A percentile compares a stretch with the other conserved stretches of the same genome.
These are phyloP conservation scores for Trichoderma sp. DNA, from an alignment of 2,329 filamentous ascomycete species.

Conservation along the genomic window DNA sequence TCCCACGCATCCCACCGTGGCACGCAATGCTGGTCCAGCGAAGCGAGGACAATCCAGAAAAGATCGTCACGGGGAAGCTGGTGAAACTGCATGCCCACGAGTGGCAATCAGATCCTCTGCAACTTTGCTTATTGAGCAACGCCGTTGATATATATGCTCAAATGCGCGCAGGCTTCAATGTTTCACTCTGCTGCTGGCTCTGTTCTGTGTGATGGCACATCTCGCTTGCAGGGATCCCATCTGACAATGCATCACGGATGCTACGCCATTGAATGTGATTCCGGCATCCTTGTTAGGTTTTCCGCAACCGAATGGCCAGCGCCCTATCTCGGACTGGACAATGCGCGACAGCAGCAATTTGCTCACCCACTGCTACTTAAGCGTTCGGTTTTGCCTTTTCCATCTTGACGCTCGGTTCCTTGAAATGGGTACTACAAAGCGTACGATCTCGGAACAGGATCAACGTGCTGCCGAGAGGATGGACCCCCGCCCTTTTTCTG, in stretches of 20 bases:
- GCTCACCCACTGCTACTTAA: neutral
- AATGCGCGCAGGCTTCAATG: neutral
- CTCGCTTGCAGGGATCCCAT: neutral
- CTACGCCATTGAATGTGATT: neutral
- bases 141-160: neutral
- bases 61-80: neutral
- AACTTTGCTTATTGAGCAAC: neutral
- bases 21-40: neutral
- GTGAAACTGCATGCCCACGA: neutral
- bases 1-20: neutral
- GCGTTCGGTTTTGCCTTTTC: neutral
- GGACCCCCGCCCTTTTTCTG: neutral
- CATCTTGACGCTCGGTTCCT: neutral
- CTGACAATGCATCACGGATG: neutral
- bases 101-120: neutral
- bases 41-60: neutral
- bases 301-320: neutral
- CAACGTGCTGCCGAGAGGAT: conserved; percentile 9
- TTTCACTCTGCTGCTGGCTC: neutral
- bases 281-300: neutral
- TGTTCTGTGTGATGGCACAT: neutral
- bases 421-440: neutral
- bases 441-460: conserved; percentile 20
- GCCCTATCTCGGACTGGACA: neutral
- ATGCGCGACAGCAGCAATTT: neutral